These are phyloP conservation scores for Chalciporus piperatus DNA, from an alignment of 768 basidiomycete genomes.

Conservation along the genomic window DNA sequence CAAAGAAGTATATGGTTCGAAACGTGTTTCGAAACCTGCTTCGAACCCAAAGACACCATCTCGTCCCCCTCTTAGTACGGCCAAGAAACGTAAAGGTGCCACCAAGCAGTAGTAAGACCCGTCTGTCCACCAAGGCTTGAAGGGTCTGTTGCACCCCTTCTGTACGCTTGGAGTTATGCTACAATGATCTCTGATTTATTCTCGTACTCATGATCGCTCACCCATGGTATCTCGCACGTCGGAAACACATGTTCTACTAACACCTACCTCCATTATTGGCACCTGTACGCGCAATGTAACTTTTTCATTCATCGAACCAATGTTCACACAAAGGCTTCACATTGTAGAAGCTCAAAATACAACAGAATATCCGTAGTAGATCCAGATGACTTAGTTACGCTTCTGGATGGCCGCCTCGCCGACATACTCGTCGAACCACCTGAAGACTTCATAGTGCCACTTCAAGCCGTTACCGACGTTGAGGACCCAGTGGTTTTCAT, in stretches of 20 bases:
- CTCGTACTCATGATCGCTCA: constrained; percentile 7
- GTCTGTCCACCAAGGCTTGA: constrained; percentile 12
- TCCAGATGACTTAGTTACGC: constrained; percentile 11
- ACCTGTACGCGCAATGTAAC: constrained; percentile 8
- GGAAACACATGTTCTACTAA: constrained; percentile 10
- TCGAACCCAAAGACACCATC: constrained; percentile 6
- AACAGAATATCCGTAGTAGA: neutral
- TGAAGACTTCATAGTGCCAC: constrained; percentile 94
- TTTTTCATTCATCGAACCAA: constrained; percentile 2
- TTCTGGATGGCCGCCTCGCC: constrained; percentile 28
- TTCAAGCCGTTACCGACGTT: constrained; percentile 83
- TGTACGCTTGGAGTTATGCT: neutral
- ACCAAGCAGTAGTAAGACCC: constrained; percentile 10
- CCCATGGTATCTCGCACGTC: constrained; percentile 2
- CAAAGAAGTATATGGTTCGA: constrained; percentile 34
- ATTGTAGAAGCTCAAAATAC: neutral
- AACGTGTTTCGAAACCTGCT: constrained; percentile 19
- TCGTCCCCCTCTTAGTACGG: neutral
- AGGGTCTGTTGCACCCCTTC: neutral
- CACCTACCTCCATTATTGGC: constrained; percentile 1
- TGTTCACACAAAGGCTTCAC: neutral
- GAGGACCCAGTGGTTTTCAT: constrained; percentile 92
- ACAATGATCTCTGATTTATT: constrained; percentile 8
- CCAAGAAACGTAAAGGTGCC: constrained; percentile 24
- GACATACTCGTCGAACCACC: constrained; percentile 78